These are phyloP conservation scores for Colletotrichum tofieldiae DNA, from an alignment of 2,329 filamentous ascomycete species.

Conservation along the genomic window DNA sequence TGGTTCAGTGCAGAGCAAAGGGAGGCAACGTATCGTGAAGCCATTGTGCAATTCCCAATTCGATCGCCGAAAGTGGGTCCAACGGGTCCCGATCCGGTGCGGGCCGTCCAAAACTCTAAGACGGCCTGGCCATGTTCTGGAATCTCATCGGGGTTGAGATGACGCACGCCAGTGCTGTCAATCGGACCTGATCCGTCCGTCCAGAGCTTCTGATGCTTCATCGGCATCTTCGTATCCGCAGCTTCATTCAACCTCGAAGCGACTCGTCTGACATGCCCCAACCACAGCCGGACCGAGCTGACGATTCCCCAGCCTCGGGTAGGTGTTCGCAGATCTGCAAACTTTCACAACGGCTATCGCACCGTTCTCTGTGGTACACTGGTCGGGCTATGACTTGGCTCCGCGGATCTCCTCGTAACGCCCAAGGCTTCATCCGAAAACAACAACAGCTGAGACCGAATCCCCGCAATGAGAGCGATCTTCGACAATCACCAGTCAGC, in stretches of 20 bases:
- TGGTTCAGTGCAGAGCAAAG: too few species aligned
- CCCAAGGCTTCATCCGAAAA: background rate
- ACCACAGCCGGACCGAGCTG: background rate
- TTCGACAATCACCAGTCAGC: background rate
- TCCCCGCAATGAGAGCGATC: conserved; percentile 1
- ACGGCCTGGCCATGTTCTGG: background rate
- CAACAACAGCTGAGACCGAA: background rate
- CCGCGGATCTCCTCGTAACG: background rate
- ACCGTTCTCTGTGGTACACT: background rate
- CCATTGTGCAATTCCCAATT: background rate
- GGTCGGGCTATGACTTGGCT: background rate
- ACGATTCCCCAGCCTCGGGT: background rate
- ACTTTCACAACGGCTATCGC: background rate
- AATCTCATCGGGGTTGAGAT: background rate
- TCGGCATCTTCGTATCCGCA: background rate
- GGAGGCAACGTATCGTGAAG: background rate
- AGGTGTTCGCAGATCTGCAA: background rate
- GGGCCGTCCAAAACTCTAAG: background rate
- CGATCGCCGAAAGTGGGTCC: background rate
- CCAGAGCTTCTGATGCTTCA: too few species aligned
- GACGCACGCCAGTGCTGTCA: background rate
- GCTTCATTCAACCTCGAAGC: background rate
- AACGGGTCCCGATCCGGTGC: background rate
- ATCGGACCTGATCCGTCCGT: too few species aligned
- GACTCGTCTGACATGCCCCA: background rate